Evolutionary conservation across 2,329 filamentous ascomycete genomes (phyloP).

Genomic region (Sclerotinia subarctica): DNA sequence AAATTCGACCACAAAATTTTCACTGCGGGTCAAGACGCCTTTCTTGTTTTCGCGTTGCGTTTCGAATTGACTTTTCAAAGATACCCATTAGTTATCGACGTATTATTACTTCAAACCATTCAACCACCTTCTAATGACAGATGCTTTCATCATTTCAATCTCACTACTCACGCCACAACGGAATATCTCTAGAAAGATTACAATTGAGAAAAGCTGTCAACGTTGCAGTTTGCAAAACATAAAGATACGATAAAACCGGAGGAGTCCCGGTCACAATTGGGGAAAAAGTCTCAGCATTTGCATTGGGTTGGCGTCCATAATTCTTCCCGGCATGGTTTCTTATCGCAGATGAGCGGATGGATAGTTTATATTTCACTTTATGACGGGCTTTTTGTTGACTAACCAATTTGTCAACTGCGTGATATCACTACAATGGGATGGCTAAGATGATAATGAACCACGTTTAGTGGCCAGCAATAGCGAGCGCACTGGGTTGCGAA

Average conservation of each 20-base stretch:
- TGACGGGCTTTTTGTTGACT: neutral
- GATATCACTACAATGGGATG: slow-evolving; percentile 10
- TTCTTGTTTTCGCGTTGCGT: slow-evolving; percentile 1
- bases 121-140: neutral
- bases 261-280: neutral
- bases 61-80: neutral
- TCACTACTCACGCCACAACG: neutral
- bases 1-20: neutral
- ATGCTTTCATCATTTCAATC: neutral
- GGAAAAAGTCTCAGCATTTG: slow-evolving; percentile 8
- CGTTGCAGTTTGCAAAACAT: neutral
- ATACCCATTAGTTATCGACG: slow-evolving; percentile 8
- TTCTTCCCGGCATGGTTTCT: neutral
- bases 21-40: neutral
- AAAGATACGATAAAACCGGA: slow-evolving; percentile 20
- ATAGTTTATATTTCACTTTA: neutral
- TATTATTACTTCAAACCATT: slow-evolving; percentile 14
- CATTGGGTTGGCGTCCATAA: slow-evolving; percentile 11
- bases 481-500: neutral
- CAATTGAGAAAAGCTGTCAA: neutral
- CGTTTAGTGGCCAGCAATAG: neutral
- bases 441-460: neutral
- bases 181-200: slow-evolving; percentile 7
- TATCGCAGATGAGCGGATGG: neutral
- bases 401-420: neutral